Conservation (phyloP, 1,284 basidiomycete species). For the Volvariella surrecta region DNA sequence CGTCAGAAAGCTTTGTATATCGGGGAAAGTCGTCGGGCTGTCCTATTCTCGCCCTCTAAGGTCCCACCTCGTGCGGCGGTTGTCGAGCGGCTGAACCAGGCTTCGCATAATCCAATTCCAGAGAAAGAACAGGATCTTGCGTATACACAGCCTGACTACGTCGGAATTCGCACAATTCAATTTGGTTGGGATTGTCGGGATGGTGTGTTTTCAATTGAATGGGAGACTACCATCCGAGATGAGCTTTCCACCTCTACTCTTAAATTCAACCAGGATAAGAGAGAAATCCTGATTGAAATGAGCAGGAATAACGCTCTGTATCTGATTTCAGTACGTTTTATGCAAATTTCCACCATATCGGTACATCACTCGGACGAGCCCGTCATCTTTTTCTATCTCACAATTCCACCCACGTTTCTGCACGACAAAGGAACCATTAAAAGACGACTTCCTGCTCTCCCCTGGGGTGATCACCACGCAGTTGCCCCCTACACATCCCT, state of each 20-base stretch:
- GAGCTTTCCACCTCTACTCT: constrained; percentile 16
- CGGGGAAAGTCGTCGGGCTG: constrained; percentile 24
- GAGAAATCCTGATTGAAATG: constrained; percentile 36
- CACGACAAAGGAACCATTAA: constrained; percentile 12
- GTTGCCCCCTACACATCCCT: constrained; percentile 39
- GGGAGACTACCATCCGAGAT: constrained; percentile 29
- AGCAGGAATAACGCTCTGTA: constrained; percentile 14
- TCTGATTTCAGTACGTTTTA: constrained; percentile 35
- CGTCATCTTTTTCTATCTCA: constrained; percentile 32
- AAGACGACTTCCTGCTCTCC: constrained; percentile 22
- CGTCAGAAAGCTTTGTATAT: constrained; percentile 12
- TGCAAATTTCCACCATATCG: constrained; percentile 31
- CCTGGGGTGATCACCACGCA: constrained; percentile 24
- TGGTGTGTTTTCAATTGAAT: constrained; percentile 46
- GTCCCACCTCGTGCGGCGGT: constrained; percentile 23
- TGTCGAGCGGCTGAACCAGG: constrained; percentile 30
- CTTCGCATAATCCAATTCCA: constrained; percentile 32
- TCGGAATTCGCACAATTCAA: constrained; percentile 30
- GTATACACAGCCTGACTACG: constrained; percentile 18
- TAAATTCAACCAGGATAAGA: constrained; percentile 32
- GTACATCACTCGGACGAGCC: constrained; percentile 25
- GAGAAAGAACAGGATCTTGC: constrained; percentile 21
- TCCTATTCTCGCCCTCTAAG: constrained; percentile 28
- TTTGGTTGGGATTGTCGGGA: constrained; percentile 52
- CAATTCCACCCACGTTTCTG: constrained; percentile 38